Conservation (phyloP, 2,329 filamentous ascomycete species). For the Pestalotiopsis fici region DNA sequence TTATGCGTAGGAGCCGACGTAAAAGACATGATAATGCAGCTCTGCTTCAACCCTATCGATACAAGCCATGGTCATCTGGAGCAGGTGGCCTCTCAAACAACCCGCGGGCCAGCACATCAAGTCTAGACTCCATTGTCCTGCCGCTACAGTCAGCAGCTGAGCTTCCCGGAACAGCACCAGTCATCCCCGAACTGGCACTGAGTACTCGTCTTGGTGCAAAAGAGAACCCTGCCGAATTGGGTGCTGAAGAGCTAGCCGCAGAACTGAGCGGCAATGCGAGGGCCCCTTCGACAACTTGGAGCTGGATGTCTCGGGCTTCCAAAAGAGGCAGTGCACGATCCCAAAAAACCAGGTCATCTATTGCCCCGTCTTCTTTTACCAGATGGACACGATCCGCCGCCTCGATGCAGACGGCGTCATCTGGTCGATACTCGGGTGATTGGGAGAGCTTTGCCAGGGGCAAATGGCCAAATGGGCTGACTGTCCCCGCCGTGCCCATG, state of each 20-base stretch:
- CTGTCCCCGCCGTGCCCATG: constrained; percentile 5
- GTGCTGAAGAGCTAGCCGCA: neutral
- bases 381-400: constrained; percentile 6
- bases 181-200: neutral
- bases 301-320: constrained; percentile 12
- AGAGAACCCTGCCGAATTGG: constrained; percentile 11
- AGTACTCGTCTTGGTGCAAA: neutral
- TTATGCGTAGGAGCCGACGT: constrained; percentile 9
- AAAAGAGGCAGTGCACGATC: neutral
- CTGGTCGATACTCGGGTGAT: constrained; percentile 6
- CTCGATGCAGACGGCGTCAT: constrained; percentile 4
- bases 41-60: neutral
- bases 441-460: constrained; percentile 10
- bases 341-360: neutral
- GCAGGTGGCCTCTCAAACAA: neutral
- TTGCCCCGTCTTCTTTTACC: neutral
- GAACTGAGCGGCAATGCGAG: neutral
- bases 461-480: constrained; percentile 9
- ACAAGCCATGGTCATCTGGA: neutral
- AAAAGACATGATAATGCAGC: neutral
- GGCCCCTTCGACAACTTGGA: neutral
- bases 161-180: neutral
- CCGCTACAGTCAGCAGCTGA: neutral
- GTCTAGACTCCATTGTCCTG: neutral
- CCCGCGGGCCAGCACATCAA: neutral